Conservation (phyloP, 2,329 filamentous ascomycete genomes). For the Pestalotiopsis fici region DNA sequence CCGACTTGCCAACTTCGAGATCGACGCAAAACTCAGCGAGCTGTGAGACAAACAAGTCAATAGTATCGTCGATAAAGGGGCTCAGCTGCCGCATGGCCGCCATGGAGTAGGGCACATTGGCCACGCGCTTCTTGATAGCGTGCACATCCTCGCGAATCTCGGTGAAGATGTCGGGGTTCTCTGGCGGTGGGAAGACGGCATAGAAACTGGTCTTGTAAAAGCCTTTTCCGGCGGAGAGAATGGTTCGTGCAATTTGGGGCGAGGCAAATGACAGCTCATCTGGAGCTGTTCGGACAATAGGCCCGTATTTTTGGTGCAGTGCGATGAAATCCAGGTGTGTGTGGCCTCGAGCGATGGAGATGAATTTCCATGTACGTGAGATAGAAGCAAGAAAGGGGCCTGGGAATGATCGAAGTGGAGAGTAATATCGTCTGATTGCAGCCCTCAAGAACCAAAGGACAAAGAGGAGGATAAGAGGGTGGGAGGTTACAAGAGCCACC, state of each 20-base stretch:
- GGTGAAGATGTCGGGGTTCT: slow-evolving; percentile 61
- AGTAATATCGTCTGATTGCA: slow-evolving; percentile 33
- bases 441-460: slow-evolving; percentile 28
- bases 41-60: slow-evolving; percentile 44
- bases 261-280: slow-evolving; percentile 48
- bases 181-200: slow-evolving; percentile 54
- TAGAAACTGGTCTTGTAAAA: slow-evolving; percentile 57
- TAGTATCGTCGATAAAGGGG: slow-evolving; percentile 52
- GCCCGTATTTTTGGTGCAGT: slow-evolving; percentile 46
- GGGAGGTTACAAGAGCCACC: slow-evolving; percentile 29
- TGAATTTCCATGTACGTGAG: slow-evolving; percentile 42
- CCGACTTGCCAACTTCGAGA: slow-evolving; percentile 13
- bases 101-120: slow-evolving; percentile 54
- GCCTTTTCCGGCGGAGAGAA: slow-evolving; percentile 50
- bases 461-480: slow-evolving; percentile 30
- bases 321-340: slow-evolving; percentile 44
- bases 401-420: slow-evolving; percentile 26
- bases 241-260: slow-evolving; percentile 43
- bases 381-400: slow-evolving; percentile 29
- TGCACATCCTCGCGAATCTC: slow-evolving; percentile 56
- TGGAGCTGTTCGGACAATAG: slow-evolving; percentile 49
- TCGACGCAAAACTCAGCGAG: slow-evolving; percentile 39
- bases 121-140: slow-evolving; percentile 54
- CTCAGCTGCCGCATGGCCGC: slow-evolving; percentile 52
- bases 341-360: slow-evolving; percentile 35